These are phyloP conservation scores for Colletotrichum chlorophyti DNA, from an alignment of 2,329 filamentous ascomycete species.

Conservation along the genomic window DNA sequence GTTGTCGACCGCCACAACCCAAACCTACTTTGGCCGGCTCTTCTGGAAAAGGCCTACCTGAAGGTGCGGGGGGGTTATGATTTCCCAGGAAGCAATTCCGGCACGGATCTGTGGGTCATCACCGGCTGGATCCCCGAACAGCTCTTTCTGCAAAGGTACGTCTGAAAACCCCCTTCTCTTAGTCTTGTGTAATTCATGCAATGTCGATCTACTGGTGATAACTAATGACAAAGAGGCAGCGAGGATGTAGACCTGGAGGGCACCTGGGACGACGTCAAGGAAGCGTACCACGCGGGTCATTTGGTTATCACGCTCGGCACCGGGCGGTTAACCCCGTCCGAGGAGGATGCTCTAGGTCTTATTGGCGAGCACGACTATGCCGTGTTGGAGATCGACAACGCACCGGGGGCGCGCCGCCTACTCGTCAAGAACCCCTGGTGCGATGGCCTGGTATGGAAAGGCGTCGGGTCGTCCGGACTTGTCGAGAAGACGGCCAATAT, in stretches of 20 bases:
- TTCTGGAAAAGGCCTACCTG: slow-evolving; percentile 95
- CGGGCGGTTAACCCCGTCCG: slow-evolving; percentile 76
- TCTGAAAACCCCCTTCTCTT: neutral
- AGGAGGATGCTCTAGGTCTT: slow-evolving; percentile 82
- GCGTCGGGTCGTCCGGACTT: slow-evolving; percentile 33
- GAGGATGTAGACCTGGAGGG: slow-evolving; percentile 79
- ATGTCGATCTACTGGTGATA: neutral
- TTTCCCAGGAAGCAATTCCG: slow-evolving; percentile 96
- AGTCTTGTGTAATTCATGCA: no score
- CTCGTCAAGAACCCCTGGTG: slow-evolving; percentile 97
- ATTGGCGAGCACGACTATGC: slow-evolving; percentile 95
- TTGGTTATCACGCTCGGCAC: slow-evolving; percentile 92
- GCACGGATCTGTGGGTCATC: slow-evolving; percentile 90
- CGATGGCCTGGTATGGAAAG: slow-evolving; percentile 78
- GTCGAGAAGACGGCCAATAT: neutral
- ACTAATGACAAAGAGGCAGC: slow-evolving; percentile 45
- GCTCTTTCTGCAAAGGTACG: slow-evolving; percentile 80
- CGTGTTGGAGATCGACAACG: slow-evolving; percentile 77
- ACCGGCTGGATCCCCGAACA: slow-evolving; percentile 98
- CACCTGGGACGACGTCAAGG: slow-evolving; percentile 80
- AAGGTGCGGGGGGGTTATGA: slow-evolving; percentile 97
- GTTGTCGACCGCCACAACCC: slow-evolving; percentile 87
- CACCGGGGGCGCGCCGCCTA: slow-evolving; percentile 68
- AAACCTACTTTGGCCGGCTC: slow-evolving; percentile 84
- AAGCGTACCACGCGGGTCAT: slow-evolving; percentile 77